Percentiles rank a stretch among this genome's conserved stretches.
Conservation (phyloP, 495 filamentous ascomycete species). For the Pseudoneurospora amorphoporcata region DNA sequence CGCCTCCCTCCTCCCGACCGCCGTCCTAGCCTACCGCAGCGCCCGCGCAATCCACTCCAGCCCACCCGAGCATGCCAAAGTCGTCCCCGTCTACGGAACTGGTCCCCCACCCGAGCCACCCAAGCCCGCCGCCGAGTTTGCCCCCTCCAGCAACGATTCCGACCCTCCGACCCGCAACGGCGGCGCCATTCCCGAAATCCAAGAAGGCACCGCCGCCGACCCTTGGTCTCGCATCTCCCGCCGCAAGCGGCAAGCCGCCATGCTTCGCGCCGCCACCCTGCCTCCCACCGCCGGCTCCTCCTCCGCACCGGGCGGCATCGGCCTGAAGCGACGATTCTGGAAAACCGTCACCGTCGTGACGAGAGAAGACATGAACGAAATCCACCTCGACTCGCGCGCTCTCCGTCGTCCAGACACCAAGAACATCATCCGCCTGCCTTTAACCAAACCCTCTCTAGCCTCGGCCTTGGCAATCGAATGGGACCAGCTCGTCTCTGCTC, state of each 20-base stretch:
- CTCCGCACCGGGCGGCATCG: slow-evolving; percentile 1
- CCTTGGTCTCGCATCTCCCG: slow-evolving; percentile 39
- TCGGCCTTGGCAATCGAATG: slow-evolving; percentile 81
- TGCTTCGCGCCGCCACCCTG: slow-evolving; percentile 28
- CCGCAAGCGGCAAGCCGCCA: slow-evolving; percentile 42
- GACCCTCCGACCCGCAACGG: neutral
- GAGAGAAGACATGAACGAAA: slow-evolving; percentile 35
- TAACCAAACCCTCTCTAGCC: slow-evolving; percentile 72
- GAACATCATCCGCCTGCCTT: slow-evolving; percentile 57
- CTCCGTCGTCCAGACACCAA: slow-evolving; percentile 63
- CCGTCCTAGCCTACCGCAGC: neutral
- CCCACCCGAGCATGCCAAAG: slow-evolving; percentile 32
- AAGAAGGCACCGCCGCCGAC: slow-evolving; percentile 10
- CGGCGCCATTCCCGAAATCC: neutral
- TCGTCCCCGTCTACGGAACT: slow-evolving; percentile 60
- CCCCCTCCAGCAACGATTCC: slow-evolving; percentile 16
- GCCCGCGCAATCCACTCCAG: slow-evolving; percentile 32
- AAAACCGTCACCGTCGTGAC: slow-evolving; percentile 59
- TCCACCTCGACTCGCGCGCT: slow-evolving; percentile 71
- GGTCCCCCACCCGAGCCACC: slow-evolving; percentile 79
- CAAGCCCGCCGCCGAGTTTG: slow-evolving; percentile 39
- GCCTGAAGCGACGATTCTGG: slow-evolving; percentile 69
- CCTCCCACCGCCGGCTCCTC: neutral
- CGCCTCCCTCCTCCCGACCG: neutral
- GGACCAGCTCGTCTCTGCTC: slow-evolving; percentile 69